phyloP scores from a whole-genome alignment of 148 eudicot species.

The Camellia sinensis region DNA sequence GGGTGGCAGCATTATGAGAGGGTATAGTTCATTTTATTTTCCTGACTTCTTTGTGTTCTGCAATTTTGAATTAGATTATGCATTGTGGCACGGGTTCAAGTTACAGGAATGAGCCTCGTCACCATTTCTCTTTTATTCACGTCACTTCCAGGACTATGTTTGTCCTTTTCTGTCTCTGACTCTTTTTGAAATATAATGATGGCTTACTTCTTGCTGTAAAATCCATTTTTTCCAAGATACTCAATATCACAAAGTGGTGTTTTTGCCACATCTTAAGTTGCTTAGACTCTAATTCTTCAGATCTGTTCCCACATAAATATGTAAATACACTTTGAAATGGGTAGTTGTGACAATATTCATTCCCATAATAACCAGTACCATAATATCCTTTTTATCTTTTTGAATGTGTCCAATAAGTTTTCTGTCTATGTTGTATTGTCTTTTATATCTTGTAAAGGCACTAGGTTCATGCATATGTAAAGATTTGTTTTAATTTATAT shows the following conservation, averaged over 20 bases:
- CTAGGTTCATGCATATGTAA: neutral
- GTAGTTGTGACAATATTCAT: no score
- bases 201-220: neutral
- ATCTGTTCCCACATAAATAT: no score
- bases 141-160: no score
- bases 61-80: conserved; percentile 7
- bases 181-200: neutral
- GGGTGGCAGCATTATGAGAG: conserved; percentile 85
- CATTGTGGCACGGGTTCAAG: neutral
- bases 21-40: conserved; percentile 38
- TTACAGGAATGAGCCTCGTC: no score
- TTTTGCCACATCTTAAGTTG: no score
- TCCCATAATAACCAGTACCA: neutral
- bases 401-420: neutral
- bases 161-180: neutral
- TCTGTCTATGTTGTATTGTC: neutral
- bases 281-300: no score
- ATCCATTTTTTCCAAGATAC: neutral
- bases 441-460: neutral
- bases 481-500: neutral
- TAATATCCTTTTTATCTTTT: neutral
- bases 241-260: no score
- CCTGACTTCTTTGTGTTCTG: conserved; percentile 3
- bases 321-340: no score
- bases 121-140: no score